Percentiles rank a stretch among this genome's conserved stretches.
Conservation (phyloP, 2,329 filamentous ascomycete genomes). For the Parastagonospora avenae region DNA sequence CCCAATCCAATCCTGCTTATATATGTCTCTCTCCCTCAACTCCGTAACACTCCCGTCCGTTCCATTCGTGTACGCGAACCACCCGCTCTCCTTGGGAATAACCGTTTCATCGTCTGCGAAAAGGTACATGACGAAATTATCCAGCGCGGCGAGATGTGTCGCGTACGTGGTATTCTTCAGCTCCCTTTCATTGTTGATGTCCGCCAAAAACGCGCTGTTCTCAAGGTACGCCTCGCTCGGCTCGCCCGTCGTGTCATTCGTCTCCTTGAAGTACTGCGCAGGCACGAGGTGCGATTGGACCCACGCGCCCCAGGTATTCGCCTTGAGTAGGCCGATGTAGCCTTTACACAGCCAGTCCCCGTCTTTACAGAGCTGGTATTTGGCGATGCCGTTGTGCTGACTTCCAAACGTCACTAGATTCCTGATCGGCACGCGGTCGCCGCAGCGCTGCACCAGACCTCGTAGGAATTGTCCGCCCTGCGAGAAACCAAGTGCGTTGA, state of each 20-base stretch:
- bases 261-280: constrained; percentile 90
- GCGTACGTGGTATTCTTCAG: constrained; percentile 77
- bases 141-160: constrained; percentile 69
- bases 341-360: constrained; percentile 81
- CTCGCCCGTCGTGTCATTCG: constrained; percentile 60
- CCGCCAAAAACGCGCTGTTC: constrained; percentile 85
- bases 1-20: constrained; percentile 92
- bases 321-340: constrained; percentile 76
- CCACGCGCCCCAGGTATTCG: constrained; percentile 78
- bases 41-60: constrained; percentile 66
- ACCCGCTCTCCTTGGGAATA: constrained; percentile 86
- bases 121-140: constrained; percentile 85
- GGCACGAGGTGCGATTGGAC: constrained; percentile 84
- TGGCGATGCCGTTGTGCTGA: constrained; percentile 89
- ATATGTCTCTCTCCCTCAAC: constrained; percentile 72
- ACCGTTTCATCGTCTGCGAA: constrained; percentile 87
- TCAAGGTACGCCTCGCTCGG: constrained; percentile 70
- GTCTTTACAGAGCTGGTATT: constrained; percentile 75
- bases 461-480: constrained; percentile 97
- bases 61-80: constrained; percentile 80
- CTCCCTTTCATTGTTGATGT: constrained; percentile 90
- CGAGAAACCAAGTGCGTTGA: constrained; percentile 93
- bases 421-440: constrained; percentile 68
- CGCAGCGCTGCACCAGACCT: constrained; percentile 87
- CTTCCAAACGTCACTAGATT: constrained; percentile 87